These are phyloP conservation scores for Tieghemostelium lacteum DNA, from an alignment of 78 protist genomes.

Conservation along the genomic window DNA sequence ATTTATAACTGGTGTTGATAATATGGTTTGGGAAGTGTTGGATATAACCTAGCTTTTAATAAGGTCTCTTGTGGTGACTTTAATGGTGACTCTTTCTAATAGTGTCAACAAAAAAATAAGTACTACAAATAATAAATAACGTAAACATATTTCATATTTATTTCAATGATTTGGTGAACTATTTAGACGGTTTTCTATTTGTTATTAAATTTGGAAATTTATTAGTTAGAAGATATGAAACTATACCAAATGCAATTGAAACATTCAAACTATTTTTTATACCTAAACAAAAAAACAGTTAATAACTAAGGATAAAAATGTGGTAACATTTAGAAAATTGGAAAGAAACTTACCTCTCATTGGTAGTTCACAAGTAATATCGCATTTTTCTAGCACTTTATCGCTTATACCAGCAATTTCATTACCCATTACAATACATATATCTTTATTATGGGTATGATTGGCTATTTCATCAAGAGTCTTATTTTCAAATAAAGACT, in stretches of 20 bases:
- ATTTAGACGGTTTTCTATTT: background rate
- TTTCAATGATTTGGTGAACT: too few species aligned
- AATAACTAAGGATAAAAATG: too few species aligned
- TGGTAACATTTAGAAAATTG: conserved; percentile 18
- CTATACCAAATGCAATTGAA: conserved; percentile 64
- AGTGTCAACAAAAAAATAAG: too few species aligned
- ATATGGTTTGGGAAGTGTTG: too few species aligned
- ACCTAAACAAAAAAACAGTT: too few species aligned
- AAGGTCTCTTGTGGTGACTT: too few species aligned
- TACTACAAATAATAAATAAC: too few species aligned
- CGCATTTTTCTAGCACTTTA: conserved; percentile 41
- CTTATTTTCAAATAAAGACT: background rate
- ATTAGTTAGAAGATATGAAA: conserved; percentile 27
- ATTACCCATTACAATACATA: conserved; percentile 48
- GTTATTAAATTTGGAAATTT: background rate
- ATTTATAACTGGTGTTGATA: too few species aligned
- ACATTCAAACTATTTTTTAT: too few species aligned
- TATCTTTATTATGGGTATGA: background rate
- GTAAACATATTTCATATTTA: too few species aligned
- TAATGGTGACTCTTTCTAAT: too few species aligned
- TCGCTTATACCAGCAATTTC: conserved; percentile 44
- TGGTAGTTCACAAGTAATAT: conserved; percentile 53
- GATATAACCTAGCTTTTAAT: too few species aligned
- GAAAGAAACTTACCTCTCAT: conserved; percentile 49
- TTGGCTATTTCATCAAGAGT: background rate